Percentiles rank a stretch among this genome's conserved stretches.
These are phyloP conservation scores for Jackrogersella multiformis DNA, from an alignment of 495 filamentous ascomycete genomes.

Conservation along the genomic window DNA sequence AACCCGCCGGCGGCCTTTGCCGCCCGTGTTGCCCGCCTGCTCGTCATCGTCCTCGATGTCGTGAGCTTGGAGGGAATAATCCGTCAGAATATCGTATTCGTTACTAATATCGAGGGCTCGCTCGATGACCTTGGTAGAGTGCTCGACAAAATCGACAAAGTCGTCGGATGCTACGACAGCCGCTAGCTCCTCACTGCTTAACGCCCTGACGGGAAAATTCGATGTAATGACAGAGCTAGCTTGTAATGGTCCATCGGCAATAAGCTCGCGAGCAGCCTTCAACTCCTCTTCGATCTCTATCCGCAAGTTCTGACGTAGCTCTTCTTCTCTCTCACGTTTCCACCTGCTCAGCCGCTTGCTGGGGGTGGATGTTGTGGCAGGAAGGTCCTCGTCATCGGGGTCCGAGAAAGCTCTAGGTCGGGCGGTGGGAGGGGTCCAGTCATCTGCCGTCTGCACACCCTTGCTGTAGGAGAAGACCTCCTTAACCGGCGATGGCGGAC, in stretches of 20 bases:
- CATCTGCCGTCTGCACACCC: conserved; percentile 83
- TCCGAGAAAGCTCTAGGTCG: conserved; percentile 61
- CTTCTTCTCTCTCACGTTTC: conserved; percentile 83
- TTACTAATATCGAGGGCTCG: conserved; percentile 83
- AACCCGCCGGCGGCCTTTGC: conserved; percentile 80
- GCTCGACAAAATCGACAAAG: conserved; percentile 94
- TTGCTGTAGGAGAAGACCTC: conserved; percentile 95
- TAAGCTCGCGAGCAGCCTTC: conserved; percentile 68
- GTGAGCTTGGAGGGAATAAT: conserved; percentile 83
- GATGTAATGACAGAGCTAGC: conserved; percentile 51
- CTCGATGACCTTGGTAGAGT: conserved; percentile 96
- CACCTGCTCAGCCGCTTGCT: conserved; percentile 77
- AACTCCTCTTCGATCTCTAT: conserved; percentile 94
- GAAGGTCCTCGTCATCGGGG: conserved; percentile 61
- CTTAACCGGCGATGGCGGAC: conserved; percentile 72
- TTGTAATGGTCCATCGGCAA: conserved; percentile 60
- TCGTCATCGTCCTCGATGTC: conserved; percentile 86
- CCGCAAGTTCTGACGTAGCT: conserved; percentile 83
- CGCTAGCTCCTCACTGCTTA: conserved; percentile 86
- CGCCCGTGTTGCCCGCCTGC: conserved; percentile 71
- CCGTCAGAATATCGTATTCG: conserved; percentile 89
- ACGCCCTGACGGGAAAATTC: conserved; percentile 80
- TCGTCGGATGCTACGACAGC: conserved; percentile 92
- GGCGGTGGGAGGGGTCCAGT: conserved; percentile 64
- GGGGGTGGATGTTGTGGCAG: conserved; percentile 55